phyloP scores from a whole-genome alignment of 2,329 filamentous ascomycete genomes.

The Ascochyta koolunga region DNA sequence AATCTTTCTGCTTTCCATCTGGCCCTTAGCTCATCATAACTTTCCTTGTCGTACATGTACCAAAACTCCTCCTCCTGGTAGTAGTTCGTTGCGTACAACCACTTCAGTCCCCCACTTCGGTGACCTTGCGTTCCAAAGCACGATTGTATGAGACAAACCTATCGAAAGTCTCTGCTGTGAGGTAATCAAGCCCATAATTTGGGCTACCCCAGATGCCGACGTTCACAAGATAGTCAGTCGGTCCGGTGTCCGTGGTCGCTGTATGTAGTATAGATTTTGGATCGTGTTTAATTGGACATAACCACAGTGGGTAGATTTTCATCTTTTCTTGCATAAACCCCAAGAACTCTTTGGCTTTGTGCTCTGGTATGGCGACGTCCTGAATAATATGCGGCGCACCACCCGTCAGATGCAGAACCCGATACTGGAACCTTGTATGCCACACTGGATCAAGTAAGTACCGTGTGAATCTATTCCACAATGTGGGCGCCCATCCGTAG shows the following conservation, averaged over 20 bases:
- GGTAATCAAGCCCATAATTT: constrained; percentile 36
- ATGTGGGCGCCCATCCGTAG: constrained; percentile 55
- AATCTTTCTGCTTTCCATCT: constrained; percentile 68
- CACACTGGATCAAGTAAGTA: constrained; percentile 63
- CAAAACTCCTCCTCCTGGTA: constrained; percentile 74
- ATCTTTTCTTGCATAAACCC: constrained; percentile 54
- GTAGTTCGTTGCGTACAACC: constrained; percentile 86
- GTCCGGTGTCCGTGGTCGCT: constrained; percentile 15
- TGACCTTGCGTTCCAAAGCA: constrained; percentile 70
- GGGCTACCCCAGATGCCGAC: constrained; percentile 75
- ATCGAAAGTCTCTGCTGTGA: constrained; percentile 25
- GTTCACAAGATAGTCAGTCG: constrained; percentile 23
- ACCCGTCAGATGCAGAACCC: constrained; percentile 60
- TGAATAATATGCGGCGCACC: constrained; percentile 63
- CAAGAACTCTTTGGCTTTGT: constrained; percentile 56
- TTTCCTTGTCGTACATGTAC: constrained; percentile 63
- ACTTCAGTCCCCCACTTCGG: constrained; percentile 77
- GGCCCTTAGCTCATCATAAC: constrained; percentile 66
- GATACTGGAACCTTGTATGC: constrained; percentile 65
- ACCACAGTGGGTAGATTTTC: constrained; percentile 60
- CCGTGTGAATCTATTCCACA: constrained; percentile 61
- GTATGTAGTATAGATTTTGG: constrained; percentile 9
- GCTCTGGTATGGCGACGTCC: constrained; percentile 62
- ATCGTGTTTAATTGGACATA: constrained; percentile 54
- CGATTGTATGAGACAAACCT: constrained; percentile 72